Evolutionary conservation across 2,329 filamentous ascomycete species (phyloP), one percentile per base, ranked within the genome.

Genomic region (Claviceps sp.): DNA sequence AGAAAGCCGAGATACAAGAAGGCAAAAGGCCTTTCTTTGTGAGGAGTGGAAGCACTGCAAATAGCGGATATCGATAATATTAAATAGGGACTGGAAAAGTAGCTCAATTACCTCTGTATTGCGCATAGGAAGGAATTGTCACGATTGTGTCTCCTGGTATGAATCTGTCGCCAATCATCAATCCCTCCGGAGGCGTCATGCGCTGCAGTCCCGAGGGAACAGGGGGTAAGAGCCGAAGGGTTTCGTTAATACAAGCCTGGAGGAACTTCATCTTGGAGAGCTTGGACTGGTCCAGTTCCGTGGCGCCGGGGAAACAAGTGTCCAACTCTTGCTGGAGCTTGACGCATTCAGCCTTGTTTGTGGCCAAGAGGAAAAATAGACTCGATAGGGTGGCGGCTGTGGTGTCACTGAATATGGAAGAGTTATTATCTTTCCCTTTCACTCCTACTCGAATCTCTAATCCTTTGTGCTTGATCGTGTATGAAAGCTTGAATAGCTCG

Each of bases 171-270:
- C 59, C 65, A 5, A 72, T 37, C 14, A 49, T 43, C 5, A 63
- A n/a, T 1, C 71, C 71, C 42, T 69, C 61, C 0, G 64, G 61
- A 0, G 70, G 68, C 3, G 70, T 70, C 34, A 65, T 54, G 1
- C 71, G 58, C 44, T 64, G 62, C 5, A 66, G 36, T 2, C 66
- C 68, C 2, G 61, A 61, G 0, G 65, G 64, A 0, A 70, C 64
- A 1, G 69, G 57, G 1, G 70, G 69, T 43, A 67, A 59, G 4
- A 72, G 55, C 0, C 70, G 61, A 37, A 72, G 58, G 0, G 65
- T 49, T 54, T 74, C 72, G 46, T 73, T 63, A 46, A 74, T 67
- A 38, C 61, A 59, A 3, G 65, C 70, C 46, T 67, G 61, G 11
- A 71, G 61, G 43, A 63, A 59, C 16, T 54, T 52, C 34, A 65